Evolutionary conservation across 169 alveolate species (phyloP), one percentile per base, ranked within the genome.

Genomic region (Eimeria zaria): DNA sequence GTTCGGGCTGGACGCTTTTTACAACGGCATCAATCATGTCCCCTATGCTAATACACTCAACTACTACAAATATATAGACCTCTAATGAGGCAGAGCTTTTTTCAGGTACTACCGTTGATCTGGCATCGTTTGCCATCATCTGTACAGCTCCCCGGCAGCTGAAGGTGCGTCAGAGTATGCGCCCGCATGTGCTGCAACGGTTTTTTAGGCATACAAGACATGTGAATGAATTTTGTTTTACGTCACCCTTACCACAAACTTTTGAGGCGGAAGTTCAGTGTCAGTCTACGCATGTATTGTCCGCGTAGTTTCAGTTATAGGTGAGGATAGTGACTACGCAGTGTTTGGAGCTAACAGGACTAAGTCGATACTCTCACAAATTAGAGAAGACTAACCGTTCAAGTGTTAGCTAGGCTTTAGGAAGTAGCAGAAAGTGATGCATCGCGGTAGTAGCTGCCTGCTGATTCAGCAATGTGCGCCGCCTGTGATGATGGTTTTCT

Each of bases 21-120:
- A 91, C 84, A 55, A 44, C 48, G 30, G 80, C 91, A 24, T 91
- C 58, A 20, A 55, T 24, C 87, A 74, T 44, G 91, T 83, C 60
- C 91, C 96, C 12, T 62, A 91, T 62, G 96, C 96, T 39, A 91
- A 91, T 55, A 91, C 91, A 30, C 87, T 91, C 62, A 60, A 62
- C 64, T 91, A 91, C 84, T 74, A 91, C 85, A 76, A 91, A 60
- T 33, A 39, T 46, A 41, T 85, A 55, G 92, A 85, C 12, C 76
- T 85, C 46, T 27, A 39, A 30, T 81, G 48, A 81, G 53, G 20
- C 73, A n/a, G n/a, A 7, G 48, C n/a, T n/a, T 81, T n/a, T 22
- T 30, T 80, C 41, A 51, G 44, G 30, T 58, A 41, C 30, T 22
- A 76, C 64, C 62, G 9, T 44, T 76, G 33, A 41, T n/a, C 87